phyloP scores from a whole-genome alignment of 192 early-diverging fungal species.

The Physocladia obscura region DNA sequence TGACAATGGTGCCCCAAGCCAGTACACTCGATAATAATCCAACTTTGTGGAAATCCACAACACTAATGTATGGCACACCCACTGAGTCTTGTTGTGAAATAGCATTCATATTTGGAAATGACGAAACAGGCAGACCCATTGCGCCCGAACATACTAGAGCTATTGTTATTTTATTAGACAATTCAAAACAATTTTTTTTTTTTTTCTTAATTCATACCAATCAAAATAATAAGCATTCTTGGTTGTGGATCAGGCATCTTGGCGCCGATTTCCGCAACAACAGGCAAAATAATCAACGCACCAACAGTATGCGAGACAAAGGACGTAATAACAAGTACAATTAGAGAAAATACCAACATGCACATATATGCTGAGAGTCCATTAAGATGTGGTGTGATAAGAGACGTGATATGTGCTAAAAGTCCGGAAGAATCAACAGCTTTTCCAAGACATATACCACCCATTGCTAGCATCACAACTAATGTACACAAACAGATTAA shows the following conservation, averaged over 20 bases:
- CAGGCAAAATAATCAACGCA: constrained; percentile 92
- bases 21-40: constrained; percentile 74
- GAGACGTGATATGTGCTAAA: constrained; percentile 70
- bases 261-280: constrained; percentile 85
- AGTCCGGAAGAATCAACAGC: constrained; percentile 87
- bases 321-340: constrained; percentile 82
- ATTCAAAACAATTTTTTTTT: constrained; percentile 31
- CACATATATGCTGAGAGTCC: constrained; percentile 72
- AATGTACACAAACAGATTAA: neutral
- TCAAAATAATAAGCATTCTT: constrained; percentile 78
- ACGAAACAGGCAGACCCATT: constrained; percentile 89
- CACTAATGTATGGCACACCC: constrained; percentile 79
- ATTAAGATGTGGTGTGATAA: constrained; percentile 65
- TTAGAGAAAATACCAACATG: constrained; percentile 70
- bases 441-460: constrained; percentile 90
- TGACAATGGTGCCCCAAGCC: constrained; percentile 69
- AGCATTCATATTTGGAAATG: constrained; percentile 97
- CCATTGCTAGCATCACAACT: constrained; percentile 81
- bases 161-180: neutral
- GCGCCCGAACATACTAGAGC: constrained; percentile 86
- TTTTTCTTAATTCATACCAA: constrained; percentile 51
- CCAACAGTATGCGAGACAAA: constrained; percentile 97
- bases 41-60: constrained; percentile 79
- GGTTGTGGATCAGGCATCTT: constrained; percentile 75
- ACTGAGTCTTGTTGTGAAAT: constrained; percentile 87